These are phyloP conservation scores for Eucalyptus camaldulensis DNA, from an alignment of 345 rosid genomes.

Conservation along the genomic window DNA sequence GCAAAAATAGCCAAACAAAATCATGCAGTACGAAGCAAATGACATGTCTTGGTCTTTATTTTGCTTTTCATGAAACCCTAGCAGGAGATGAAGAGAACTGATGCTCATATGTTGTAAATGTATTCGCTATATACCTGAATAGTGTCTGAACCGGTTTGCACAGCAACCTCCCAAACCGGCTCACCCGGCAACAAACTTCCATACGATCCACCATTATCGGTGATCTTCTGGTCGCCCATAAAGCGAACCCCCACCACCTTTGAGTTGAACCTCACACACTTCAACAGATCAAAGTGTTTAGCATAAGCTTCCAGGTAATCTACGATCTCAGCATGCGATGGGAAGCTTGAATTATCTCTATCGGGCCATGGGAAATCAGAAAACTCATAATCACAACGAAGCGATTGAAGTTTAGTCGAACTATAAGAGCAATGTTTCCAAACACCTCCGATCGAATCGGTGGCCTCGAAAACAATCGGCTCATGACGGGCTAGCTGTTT, in stretches of 20 bases:
- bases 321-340: slow-evolving; percentile 49
- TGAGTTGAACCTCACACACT: slow-evolving; percentile 45
- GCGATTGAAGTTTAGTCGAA: slow-evolving; percentile 77
- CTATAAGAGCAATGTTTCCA: slow-evolving; percentile 70
- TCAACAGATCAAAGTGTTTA: slow-evolving; percentile 51
- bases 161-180: slow-evolving; percentile 79
- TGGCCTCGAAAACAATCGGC: slow-evolving; percentile 73
- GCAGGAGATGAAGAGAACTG: neutral
- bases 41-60: neutral
- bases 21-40: neutral
- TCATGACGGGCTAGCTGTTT: slow-evolving; percentile 56
- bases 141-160: slow-evolving; percentile 34
- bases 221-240: slow-evolving; percentile 17
- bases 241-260: slow-evolving; percentile 62
- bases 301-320: slow-evolving; percentile 76
- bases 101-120: neutral
- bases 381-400: slow-evolving; percentile 64
- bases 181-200: slow-evolving; percentile 39
- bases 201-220: slow-evolving; percentile 4
- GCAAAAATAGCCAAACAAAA: neutral
- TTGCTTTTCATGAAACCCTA: neutral
- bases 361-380: slow-evolving; percentile 83
- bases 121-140: slow-evolving; percentile 33
- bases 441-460: slow-evolving; percentile 75
- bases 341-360: slow-evolving; percentile 56